These are phyloP conservation scores for Pulveroboletus sp. DNA, from an alignment of 1,284 basidiomycete species.

Conservation along the genomic window DNA sequence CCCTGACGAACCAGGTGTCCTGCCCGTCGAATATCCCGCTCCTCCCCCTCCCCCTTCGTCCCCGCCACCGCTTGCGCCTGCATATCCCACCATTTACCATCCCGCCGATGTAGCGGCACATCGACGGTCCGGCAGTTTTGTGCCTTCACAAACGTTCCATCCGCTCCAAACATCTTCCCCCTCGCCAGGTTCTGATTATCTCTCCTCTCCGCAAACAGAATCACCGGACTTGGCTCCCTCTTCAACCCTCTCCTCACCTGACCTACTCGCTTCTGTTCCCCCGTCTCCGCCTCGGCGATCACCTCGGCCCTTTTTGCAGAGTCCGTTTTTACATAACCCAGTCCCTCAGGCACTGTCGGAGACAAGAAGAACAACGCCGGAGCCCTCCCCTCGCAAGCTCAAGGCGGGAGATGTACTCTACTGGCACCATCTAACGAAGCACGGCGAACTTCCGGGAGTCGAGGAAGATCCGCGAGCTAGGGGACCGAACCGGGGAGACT, in stretches of 20 bases:
- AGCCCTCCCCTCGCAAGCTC: slow-evolving; percentile 43
- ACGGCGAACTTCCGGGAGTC: slow-evolving; percentile 74
- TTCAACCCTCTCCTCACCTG: slow-evolving; percentile 30
- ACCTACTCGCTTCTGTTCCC: slow-evolving; percentile 19
- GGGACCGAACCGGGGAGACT: slow-evolving; percentile 16
- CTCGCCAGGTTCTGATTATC: slow-evolving; percentile 38
- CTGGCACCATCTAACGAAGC: slow-evolving; percentile 76
- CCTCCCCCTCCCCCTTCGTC: slow-evolving; percentile 34
- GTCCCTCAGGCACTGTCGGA: slow-evolving; percentile 24
- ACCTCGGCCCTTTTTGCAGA: slow-evolving; percentile 20
- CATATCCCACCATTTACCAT: slow-evolving; percentile 23
- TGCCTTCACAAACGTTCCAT: slow-evolving; percentile 22
- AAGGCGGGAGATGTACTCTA: slow-evolving; percentile 68
- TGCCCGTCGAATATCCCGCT: slow-evolving; percentile 42
- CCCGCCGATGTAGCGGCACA: slow-evolving; percentile 20
- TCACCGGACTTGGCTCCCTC: slow-evolving; percentile 27
- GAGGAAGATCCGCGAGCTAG: slow-evolving; percentile 59
- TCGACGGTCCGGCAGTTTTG: slow-evolving; percentile 12
- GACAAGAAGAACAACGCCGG: slow-evolving; percentile 14
- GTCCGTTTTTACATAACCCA: slow-evolving; percentile 20
- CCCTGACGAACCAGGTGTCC: slow-evolving; percentile 67
- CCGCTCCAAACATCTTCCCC: slow-evolving; percentile 21
- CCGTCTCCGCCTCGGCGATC: slow-evolving; percentile 21
- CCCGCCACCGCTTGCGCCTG: slow-evolving; percentile 26
- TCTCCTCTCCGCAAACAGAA: slow-evolving; percentile 41